Conservation (phyloP, 1,284 basidiomycete species). For the Cutaneotrichosporon sp. region DNA sequence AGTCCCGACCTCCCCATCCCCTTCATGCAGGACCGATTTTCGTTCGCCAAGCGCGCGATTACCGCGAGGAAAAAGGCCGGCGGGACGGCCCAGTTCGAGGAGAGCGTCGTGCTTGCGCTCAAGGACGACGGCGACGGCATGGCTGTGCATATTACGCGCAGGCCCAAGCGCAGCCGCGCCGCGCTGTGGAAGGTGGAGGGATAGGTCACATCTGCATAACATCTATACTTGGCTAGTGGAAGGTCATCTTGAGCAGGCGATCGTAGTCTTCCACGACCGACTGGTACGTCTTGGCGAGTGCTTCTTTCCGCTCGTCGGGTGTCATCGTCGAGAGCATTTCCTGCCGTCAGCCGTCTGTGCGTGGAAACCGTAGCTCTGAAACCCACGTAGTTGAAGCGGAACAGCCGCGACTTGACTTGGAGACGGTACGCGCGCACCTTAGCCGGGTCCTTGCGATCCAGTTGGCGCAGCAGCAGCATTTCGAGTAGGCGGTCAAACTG, state of each 20-base stretch:
- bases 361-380: neutral
- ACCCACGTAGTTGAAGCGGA: conserved; percentile 88
- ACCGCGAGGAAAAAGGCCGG: conserved; percentile 69
- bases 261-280: conserved; percentile 82
- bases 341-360: conserved; percentile 53
- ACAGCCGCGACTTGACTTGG: conserved; percentile 87
- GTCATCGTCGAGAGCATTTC: conserved; percentile 83
- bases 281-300: conserved; percentile 90
- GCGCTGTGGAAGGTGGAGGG: conserved; percentile 83
- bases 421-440: conserved; percentile 68
- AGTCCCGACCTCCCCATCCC: conserved; percentile 40
- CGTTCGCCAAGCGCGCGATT: conserved; percentile 83
- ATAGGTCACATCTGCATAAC: conserved; percentile 43
- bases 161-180: conserved; percentile 63
- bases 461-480: conserved; percentile 77
- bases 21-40: conserved; percentile 78
- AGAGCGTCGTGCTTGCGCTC: conserved; percentile 82
- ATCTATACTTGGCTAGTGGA: conserved; percentile 27
- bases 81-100: conserved; percentile 58
- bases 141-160: conserved; percentile 78
- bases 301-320: conserved; percentile 77
- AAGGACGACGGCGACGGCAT: conserved; percentile 66
- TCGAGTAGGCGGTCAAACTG: conserved; percentile 91
- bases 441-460: conserved; percentile 64
- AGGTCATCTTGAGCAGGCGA: conserved; percentile 65